A percentile compares a stretch with the other conserved stretches of the same genome.
These are phyloP conservation scores for Morella rubra DNA, from an alignment of 306 rosid species.

Conservation along the genomic window DNA sequence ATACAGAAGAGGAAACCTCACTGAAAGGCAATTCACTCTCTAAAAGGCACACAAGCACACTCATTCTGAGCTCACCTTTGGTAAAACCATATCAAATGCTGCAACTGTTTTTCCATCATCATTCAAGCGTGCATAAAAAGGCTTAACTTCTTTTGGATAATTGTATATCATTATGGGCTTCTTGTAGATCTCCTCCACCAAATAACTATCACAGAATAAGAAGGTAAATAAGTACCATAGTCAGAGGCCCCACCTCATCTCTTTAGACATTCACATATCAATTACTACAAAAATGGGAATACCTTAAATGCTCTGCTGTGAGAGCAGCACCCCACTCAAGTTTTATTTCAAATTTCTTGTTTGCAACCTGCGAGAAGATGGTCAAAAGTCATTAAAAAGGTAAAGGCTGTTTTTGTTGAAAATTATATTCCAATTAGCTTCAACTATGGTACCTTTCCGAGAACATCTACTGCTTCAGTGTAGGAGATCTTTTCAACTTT, in stretches of 20 bases:
- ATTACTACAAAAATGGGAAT: conserved; percentile 16
- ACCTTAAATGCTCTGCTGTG: conserved; percentile 73
- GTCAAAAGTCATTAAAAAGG: not conserved
- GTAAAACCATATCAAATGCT: conserved; percentile 86
- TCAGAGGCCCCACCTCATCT: conserved; percentile 5
- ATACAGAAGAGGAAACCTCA: not conserved
- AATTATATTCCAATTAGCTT: conserved; percentile 3
- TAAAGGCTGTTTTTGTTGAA: not conserved
- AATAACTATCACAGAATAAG: conserved; percentile 44
- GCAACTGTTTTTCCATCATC: conserved; percentile 82
- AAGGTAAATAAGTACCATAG: conserved; percentile 20
- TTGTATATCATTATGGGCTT: conserved; percentile 65
- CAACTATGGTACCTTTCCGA: conserved; percentile 50
- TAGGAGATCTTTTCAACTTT: conserved; percentile 57
- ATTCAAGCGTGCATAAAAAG: conserved; percentile 64
- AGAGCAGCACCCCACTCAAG: conserved; percentile 51
- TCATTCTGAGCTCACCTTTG: conserved; percentile 59
- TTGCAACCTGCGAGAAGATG: conserved; percentile 45
- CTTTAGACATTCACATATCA: conserved; percentile 18
- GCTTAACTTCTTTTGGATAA: conserved; percentile 80
- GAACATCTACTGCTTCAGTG: conserved; percentile 44
- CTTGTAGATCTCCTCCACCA: conserved; percentile 57
- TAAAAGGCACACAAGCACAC: not conserved
- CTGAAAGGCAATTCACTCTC: not conserved
- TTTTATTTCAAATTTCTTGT: conserved; percentile 46